Conservation (phyloP, 2,329 filamentous ascomycete genomes). For the Aspergillus costaricaensis region DNA sequence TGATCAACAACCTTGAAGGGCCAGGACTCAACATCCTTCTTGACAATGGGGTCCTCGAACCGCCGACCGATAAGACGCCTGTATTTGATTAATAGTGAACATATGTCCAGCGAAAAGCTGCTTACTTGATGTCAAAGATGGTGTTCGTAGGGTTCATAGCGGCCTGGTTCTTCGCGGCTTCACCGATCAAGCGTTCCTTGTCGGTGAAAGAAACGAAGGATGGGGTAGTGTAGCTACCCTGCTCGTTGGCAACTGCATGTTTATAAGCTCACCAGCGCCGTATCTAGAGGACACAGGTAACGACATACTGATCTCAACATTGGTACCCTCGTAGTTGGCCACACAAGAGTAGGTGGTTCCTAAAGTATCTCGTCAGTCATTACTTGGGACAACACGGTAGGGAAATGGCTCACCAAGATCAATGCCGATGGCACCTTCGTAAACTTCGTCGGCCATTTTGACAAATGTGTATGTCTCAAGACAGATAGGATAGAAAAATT, state of each 20-base stretch:
- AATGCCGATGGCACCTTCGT: constrained; percentile 99
- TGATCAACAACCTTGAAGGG: constrained; percentile 98
- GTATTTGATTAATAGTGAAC: constrained; percentile 16
- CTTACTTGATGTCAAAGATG: constrained; percentile 98
- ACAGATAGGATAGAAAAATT: constrained; percentile 13
- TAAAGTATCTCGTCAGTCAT: constrained; percentile 45
- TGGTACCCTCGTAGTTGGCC: constrained; percentile 98
- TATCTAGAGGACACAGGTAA: neutral
- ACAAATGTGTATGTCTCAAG: constrained; percentile 24
- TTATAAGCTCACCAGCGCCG: constrained; percentile 1
- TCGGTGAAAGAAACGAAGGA: constrained; percentile 99
- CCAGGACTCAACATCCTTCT: constrained; percentile 99
- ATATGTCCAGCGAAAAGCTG: neutral
- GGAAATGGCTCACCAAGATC: constrained; percentile 77
- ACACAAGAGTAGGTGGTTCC: constrained; percentile 99
- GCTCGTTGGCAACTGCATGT: constrained; percentile 85
- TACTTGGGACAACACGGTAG: constrained; percentile 5
- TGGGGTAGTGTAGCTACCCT: constrained; percentile 97
- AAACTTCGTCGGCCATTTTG: constrained; percentile 92
- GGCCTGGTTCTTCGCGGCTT: constrained; percentile 99
- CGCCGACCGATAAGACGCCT: constrained; percentile 97
- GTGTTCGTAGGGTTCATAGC: constrained; percentile 99
- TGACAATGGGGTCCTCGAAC: constrained; percentile 93
- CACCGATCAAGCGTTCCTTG: constrained; percentile 98
- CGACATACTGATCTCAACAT: constrained; percentile 92